Base-by-base conservation (phyloP, 2,329 filamentous ascomycete species). In the Fusarium protoensiforme region DNA sequence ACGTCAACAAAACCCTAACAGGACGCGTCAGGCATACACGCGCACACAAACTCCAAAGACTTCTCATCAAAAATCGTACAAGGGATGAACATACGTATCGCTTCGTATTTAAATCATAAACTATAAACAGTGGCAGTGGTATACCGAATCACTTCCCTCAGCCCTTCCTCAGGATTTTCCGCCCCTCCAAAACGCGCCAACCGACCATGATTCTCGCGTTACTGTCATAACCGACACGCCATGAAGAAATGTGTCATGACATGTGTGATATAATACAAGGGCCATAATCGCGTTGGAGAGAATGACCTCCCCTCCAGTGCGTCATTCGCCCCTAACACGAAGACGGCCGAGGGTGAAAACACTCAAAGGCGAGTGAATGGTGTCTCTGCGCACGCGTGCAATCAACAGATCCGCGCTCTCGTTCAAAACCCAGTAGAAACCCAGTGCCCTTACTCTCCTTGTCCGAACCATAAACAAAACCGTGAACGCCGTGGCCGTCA, bases 401-500 rank as follows among this genome's bases (percentile, higher is more conserved):
- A 77, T 61, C 63, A 68, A 67, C 62, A 68, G 68, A 69, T 29
- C 76, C 77, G 68, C 71, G 73, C 76, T 78, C 71, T 77, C 66
- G 59, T 68, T 70, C 72, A 77, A 75, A 61, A 77, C 73, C 67
- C 67, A 75, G 70, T 65, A 71, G 68, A 75, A 77, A 70, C 53
- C 76, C 77, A 76, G 62, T 78, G 62, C 61, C 75, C 75, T 63
- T 78, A 65, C 72, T 78, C 72, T 72, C 75, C 67, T 57, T 73
- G 67, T 60, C 77, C 75, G 64, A 58, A 66, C 77, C 74, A 68
- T 77, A 76, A 76, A 76, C 69, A 71, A 75, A 80, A 76, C 69
- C 78, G 77, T 70, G 68, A 77, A 82, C 81, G 81, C 81, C 80
- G 68, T 80, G 78, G 78, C 81, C 78, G 77, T 83, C 80, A 81